Percentiles rank a stretch among this genome's conserved stretches.
Conservation (phyloP, 768 basidiomycete species). For the Tulasnella sp. region DNA sequence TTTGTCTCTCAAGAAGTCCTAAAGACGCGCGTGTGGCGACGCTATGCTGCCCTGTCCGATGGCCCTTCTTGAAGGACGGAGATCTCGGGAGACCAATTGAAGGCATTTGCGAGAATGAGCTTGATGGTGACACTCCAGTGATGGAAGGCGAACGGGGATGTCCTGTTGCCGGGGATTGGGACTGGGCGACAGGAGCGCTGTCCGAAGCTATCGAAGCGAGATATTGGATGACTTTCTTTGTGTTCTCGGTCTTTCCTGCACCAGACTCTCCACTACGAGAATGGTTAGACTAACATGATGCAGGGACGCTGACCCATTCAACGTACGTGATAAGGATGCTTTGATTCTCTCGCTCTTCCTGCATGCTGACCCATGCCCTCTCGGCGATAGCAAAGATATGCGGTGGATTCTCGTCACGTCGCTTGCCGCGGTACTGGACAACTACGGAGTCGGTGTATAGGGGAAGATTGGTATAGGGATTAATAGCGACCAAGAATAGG, state of each 20-base stretch:
- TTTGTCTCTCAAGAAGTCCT: slow-evolving; percentile 88
- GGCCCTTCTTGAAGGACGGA: slow-evolving; percentile 40
- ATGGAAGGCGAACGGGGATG: slow-evolving; percentile 59
- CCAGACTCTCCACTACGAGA: slow-evolving; percentile 83
- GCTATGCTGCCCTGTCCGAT: slow-evolving; percentile 27
- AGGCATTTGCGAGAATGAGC: slow-evolving; percentile 45
- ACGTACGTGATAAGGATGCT: slow-evolving; percentile 95
- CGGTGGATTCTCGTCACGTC: slow-evolving; percentile 81
- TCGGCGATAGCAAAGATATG: slow-evolving; percentile 97
- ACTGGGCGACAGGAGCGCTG: slow-evolving; percentile 37
- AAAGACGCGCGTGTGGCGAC: slow-evolving; percentile 35
- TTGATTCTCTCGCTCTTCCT: slow-evolving; percentile 92
- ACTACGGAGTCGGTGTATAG: slow-evolving; percentile 83
- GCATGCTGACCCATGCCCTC: slow-evolving; percentile 97
- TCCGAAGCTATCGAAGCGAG: slow-evolving; percentile 93
- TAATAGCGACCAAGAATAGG: slow-evolving; percentile 95
- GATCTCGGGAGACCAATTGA: slow-evolving; percentile 58
- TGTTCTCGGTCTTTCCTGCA: slow-evolving; percentile 96
- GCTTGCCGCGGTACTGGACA: slow-evolving; percentile 79
- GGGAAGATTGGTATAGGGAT: slow-evolving; percentile 88
- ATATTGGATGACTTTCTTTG: slow-evolving; percentile 99
- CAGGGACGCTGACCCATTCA: neutral
- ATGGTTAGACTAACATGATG: no score
- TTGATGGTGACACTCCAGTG: slow-evolving; percentile 34
- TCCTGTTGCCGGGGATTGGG: no score